Conservation (phyloP, 2,329 filamentous ascomycete species). For the Hypomyces perniciosus region DNA sequence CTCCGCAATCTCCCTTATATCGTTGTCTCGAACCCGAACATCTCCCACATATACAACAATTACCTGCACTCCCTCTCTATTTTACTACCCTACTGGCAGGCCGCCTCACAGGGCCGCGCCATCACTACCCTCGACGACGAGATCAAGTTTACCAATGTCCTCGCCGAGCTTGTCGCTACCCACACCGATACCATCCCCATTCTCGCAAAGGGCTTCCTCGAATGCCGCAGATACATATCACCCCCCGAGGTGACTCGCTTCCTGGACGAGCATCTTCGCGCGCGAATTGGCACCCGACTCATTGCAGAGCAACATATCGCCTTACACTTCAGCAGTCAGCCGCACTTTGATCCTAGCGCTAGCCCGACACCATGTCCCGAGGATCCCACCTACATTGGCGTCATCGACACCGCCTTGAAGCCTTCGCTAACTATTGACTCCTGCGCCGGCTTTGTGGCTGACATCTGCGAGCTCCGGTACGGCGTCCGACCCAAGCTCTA, state of each 20-base stretch:
- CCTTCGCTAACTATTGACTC: conserved; percentile 75
- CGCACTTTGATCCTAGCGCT: conserved; percentile 56
- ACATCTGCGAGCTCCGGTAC: conserved; percentile 95
- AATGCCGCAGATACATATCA: conserved; percentile 85
- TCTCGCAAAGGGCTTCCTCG: conserved; percentile 84
- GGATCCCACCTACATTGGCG: conserved; percentile 72
- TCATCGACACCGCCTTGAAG: conserved; percentile 85
- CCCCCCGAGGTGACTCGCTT: conserved; percentile 81
- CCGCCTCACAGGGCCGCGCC: conserved; percentile 35
- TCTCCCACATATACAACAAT: conserved; percentile 91
- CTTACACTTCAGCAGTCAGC: conserved; percentile 66
- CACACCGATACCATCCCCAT: conserved; percentile 93
- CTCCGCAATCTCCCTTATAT: conserved; percentile 93
- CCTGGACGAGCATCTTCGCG: conserved; percentile 87
- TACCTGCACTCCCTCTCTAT: conserved; percentile 91
- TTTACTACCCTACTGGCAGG: conserved; percentile 69
- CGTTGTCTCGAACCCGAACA: conserved; percentile 95
- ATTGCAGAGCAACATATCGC: conserved; percentile 97
- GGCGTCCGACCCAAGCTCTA: conserved; percentile 75
- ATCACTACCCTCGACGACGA: conserved; percentile 71
- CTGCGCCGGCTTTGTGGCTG: conserved; percentile 85
- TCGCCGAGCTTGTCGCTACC: conserved; percentile 91
- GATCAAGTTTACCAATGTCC: conserved; percentile 82
- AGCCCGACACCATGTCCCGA: conserved; percentile 46
- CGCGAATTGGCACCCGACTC: conserved; percentile 86